Evolutionary conservation across 2,329 filamentous ascomycete species (phyloP), one percentile per base, ranked within the genome.

Genomic region (Cladobotryum mycophilum): DNA sequence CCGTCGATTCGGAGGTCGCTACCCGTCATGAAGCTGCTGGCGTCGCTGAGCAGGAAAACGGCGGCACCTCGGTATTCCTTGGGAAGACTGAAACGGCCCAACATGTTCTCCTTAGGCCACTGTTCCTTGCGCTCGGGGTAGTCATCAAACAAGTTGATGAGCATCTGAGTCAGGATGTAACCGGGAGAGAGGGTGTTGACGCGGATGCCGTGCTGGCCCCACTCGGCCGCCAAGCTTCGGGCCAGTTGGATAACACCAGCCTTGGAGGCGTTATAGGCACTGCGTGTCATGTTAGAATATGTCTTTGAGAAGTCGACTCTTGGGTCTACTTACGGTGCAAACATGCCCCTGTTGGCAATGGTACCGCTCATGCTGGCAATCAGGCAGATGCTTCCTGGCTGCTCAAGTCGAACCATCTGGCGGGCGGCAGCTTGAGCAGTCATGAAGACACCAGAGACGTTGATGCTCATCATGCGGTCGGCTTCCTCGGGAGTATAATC

Each of bases 101-200:
- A 75, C 89, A 95, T 93, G 69, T 95, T 95, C 69, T 92, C 84
- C 60, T 78, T 85, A 14, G 87, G 81, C 90, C 90, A 95, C 53
- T 84, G 78, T 22, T 67, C 67, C 54, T 72, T 71, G 48, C 80
- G 75, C 61, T 90, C 86, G 0, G 89, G 89, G 57, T 81, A 87
- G 56, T 86, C 76, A 56, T 83, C 76, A 61, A 96, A 93, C 33
- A 95, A 78, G 52, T 81, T 79, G 64, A 88, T 81, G 1, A 92
- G 88, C 90, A 96, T 95, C 18, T 85, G 81, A 2, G 87, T 90
- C 18, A 86, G 79, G 61, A 90, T 89, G 64, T 90, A 89, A 8
- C 88, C 88, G 0, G 88, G 87, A 17, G 84, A 89, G 55, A 93
- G 80, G 13, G 85, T 89, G 70, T 93, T 92, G 54, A 92, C 85